Conservation (phyloP, 768 basidiomycete species). For the Russula olivacea region DNA sequence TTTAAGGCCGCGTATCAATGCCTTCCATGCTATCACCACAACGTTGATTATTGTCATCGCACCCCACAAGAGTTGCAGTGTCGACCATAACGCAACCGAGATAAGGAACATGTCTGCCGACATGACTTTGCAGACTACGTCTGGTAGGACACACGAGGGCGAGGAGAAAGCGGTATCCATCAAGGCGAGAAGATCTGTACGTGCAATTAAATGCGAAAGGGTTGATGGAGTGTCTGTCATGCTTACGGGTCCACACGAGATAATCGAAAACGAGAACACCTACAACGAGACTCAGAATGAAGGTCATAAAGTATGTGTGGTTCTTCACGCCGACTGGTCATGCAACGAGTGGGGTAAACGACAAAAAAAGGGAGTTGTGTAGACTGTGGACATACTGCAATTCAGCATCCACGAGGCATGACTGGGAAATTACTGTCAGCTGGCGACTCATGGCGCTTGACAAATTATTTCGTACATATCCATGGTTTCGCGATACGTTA, state of each 20-base stretch:
- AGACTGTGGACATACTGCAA: slow-evolving; percentile 1
- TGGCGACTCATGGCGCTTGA: too few relatives aligned
- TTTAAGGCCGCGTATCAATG: too few relatives aligned
- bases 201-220: too few relatives aligned
- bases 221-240: too few relatives aligned
- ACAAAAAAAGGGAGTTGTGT: too few relatives aligned
- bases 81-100: too few relatives aligned
- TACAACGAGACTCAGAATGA: background rate
- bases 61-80: too few relatives aligned
- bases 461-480: background rate
- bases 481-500: background rate
- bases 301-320: background rate
- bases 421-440: background rate
- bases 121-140: background rate
- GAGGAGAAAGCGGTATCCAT: too few relatives aligned
- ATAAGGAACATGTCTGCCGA: slow-evolving; percentile 6
- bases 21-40: too few relatives aligned
- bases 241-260: slow-evolving; percentile 11
- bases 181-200: too few relatives aligned
- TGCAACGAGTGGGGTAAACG: too few relatives aligned
- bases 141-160: background rate
- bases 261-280: background rate
- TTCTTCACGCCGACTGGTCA: slow-evolving; percentile 10
- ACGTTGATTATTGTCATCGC: too few relatives aligned
- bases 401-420: background rate